Conservation (phyloP, 306 rosid species). For the Begonia loranthoides region DNA sequence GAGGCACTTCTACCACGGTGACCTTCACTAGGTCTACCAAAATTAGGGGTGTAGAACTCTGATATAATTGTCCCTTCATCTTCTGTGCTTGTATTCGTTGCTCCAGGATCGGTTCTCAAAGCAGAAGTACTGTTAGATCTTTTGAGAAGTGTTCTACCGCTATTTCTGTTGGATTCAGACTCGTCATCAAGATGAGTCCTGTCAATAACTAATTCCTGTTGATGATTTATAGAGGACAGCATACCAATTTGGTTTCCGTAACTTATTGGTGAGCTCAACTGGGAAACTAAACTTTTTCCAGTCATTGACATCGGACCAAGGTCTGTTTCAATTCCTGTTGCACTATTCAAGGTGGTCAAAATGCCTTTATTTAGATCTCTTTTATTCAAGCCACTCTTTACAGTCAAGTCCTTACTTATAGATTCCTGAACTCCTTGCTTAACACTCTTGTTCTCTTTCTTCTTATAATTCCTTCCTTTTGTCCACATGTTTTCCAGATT, state of each 20-base stretch:
- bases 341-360: slow-evolving; percentile 22
- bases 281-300: slow-evolving; percentile 23
- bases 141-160: slow-evolving; percentile 36
- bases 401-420: slow-evolving; percentile 25
- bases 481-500: slow-evolving; percentile 99
- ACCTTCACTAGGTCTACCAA: slow-evolving; percentile 39
- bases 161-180: slow-evolving; percentile 15
- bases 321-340: slow-evolving; percentile 28
- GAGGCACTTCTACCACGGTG: slow-evolving; percentile 36
- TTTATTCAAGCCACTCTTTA: slow-evolving; percentile 16
- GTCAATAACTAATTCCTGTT: slow-evolving; percentile 17
- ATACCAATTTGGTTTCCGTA: slow-evolving; percentile 20
- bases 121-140: slow-evolving; percentile 76
- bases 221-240: slow-evolving; percentile 23
- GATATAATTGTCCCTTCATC: slow-evolving; percentile 48
- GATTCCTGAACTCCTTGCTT: slow-evolving; percentile 32
- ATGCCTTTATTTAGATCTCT: slow-evolving; percentile 30
- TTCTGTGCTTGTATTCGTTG: slow-evolving; percentile 12
- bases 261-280: slow-evolving; percentile 15
- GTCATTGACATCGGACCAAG: slow-evolving; percentile 12
- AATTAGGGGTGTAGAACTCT: slow-evolving; percentile 53
- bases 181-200: slow-evolving; percentile 28
- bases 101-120: slow-evolving; percentile 31
- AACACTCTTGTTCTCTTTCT: slow-evolving; percentile 51
- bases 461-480: slow-evolving; percentile 86